Evolutionary conservation across 805 yeast genomes (phyloP).

Genomic region (Candida insectalens): DNA sequence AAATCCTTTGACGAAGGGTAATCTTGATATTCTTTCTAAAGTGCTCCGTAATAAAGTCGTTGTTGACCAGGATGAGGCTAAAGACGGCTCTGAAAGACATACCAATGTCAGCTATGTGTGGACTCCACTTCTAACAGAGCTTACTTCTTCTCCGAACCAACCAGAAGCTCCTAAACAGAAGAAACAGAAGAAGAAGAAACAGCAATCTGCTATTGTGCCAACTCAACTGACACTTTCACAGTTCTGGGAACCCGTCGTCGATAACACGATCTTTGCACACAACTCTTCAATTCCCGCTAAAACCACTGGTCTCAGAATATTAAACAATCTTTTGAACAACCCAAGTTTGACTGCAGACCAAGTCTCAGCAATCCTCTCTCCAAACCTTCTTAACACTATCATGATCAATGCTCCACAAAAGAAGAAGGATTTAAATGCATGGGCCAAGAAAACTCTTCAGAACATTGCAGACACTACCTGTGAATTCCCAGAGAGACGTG

Average conservation of each 20-base stretch:
- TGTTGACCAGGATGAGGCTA: conserved; percentile 27
- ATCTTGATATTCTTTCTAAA: conserved; percentile 48
- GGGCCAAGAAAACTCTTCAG: conserved; percentile 45
- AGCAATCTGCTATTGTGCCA: conserved; percentile 6
- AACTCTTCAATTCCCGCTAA: conserved; percentile 80
- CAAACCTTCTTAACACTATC: conserved; percentile 60
- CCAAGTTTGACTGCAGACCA: conserved; percentile 9
- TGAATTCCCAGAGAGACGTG: conserved; percentile 25
- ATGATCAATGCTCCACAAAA: conserved; percentile 67
- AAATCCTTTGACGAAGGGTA: conserved; percentile 68
- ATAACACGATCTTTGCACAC: conserved; percentile 68
- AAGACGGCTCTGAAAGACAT: conserved; percentile 21
- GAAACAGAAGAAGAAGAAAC: conserved; percentile 22
- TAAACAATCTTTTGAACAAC: conserved; percentile 36
- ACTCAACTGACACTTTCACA: conserved; percentile 36
- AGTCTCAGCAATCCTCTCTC: conserved; percentile 34
- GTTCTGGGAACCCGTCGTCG: conserved; percentile 75
- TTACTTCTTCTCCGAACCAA: conserved; percentile 14
- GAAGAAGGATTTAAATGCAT: conserved; percentile 56
- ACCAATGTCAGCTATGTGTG: conserved; percentile 68
- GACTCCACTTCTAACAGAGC: conserved; percentile 44
- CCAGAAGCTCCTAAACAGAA: conserved; percentile 14
- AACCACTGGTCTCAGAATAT: conserved; percentile 74
- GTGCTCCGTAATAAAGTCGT: conserved; percentile 50
- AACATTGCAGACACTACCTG: conserved; percentile 30